Conservation (phyloP, 139 green algal genomes). For the Chlorella sp. region DNA sequence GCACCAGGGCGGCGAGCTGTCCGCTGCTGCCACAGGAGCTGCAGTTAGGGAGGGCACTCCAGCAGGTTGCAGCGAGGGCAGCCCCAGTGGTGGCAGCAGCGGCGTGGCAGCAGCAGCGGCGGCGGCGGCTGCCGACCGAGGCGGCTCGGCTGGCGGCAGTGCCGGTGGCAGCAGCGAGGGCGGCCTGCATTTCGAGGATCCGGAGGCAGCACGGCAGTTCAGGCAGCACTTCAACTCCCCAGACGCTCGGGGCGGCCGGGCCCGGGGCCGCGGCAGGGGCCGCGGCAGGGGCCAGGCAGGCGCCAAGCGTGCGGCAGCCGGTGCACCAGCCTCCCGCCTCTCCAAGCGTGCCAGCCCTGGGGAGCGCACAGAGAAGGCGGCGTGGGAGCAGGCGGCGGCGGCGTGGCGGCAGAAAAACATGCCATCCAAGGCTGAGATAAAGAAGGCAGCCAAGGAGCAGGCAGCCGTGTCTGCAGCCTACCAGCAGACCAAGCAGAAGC, state of each 20-base stretch:
- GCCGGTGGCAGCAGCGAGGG: not conserved
- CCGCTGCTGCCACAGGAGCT: not conserved
- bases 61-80: not conserved
- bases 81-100: not conserved
- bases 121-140: not conserved
- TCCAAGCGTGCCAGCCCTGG: not conserved
- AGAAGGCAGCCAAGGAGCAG: not conserved
- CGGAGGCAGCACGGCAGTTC: conserved; percentile 16
- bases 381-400: conserved; percentile 27
- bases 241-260: not conserved
- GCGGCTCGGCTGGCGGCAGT: not conserved
- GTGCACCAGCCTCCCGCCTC: not conserved
- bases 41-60: too few relatives aligned
- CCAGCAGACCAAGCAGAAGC: not conserved
- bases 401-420: conserved; percentile 44
- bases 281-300: not conserved
- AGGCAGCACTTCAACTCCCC: not conserved
- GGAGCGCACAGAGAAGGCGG: conserved; percentile 3
- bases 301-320: not conserved
- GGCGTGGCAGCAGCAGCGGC: not conserved
- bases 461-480: not conserved
- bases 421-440: conserved; percentile 14
- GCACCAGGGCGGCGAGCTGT: not conserved
- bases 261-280: not conserved
- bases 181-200: not conserved